Conservation (phyloP, 495 filamentous ascomycete species). For the Penicillium mononematosum region DNA sequence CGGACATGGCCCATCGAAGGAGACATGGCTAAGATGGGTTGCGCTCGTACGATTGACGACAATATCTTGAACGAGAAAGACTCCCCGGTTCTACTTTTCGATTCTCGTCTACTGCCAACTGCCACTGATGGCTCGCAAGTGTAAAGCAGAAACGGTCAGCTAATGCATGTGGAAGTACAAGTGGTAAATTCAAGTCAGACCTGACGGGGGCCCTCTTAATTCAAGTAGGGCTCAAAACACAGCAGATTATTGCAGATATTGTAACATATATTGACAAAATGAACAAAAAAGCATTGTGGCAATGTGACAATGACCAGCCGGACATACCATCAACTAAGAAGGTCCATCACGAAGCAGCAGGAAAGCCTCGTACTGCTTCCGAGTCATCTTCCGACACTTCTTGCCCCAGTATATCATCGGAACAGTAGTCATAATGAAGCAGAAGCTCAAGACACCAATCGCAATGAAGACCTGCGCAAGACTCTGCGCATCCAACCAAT, state of each 20-base stretch:
- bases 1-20: not conserved
- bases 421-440: slow-evolving; percentile 18
- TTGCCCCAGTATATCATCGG: slow-evolving; percentile 26
- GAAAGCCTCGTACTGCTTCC: slow-evolving; percentile 21
- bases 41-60: not conserved
- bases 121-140: not conserved
- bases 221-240: not conserved
- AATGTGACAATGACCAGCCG: too few relatives aligned
- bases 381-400: slow-evolving; percentile 15
- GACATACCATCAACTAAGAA: not conserved
- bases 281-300: not conserved
- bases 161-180: too few relatives aligned
- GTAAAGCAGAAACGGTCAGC: not conserved
- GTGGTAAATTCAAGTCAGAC: not conserved
- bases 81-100: not conserved
- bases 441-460: slow-evolving; percentile 27
- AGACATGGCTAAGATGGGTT: not conserved
- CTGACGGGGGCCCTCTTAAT: not conserved
- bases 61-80: not conserved
- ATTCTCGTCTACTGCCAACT: not conserved
- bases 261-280: not conserved
- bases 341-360: slow-evolving; percentile 20
- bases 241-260: not conserved
- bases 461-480: slow-evolving; percentile 28
- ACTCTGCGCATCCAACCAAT: slow-evolving; percentile 24